A percentile compares a stretch with the other conserved stretches of the same genome.
phyloP scores from a whole-genome alignment of 1,284 basidiomycete genomes.

The Ustilago crameri region DNA sequence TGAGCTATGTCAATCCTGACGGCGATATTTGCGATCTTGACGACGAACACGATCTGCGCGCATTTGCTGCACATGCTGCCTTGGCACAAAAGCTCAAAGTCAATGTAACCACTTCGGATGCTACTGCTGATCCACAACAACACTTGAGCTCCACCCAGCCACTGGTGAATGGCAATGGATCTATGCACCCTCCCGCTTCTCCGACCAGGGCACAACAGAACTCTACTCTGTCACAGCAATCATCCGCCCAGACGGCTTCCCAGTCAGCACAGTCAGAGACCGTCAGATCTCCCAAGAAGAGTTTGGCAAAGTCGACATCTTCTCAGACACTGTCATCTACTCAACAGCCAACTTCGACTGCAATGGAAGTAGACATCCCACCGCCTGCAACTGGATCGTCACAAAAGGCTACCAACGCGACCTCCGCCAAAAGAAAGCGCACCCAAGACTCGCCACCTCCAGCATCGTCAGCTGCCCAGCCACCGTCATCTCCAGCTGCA shows the following conservation, averaged over 20 bases:
- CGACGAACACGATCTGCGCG: conserved; percentile 51
- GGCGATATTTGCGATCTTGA: conserved; percentile 50
- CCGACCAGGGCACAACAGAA: not conserved
- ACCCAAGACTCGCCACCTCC: conserved; percentile 17
- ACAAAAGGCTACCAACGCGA: not conserved
- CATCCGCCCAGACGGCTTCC: not conserved
- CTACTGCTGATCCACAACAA: not conserved
- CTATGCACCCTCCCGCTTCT: not conserved
- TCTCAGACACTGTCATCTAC: not conserved
- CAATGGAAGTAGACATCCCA: not conserved
- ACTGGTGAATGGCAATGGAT: conserved; percentile 2
- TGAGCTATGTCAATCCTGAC: conserved; percentile 52
- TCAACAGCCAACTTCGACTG: not conserved
- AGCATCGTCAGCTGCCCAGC: not conserved
- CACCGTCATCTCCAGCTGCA: conserved; percentile 11
- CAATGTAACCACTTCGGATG: conserved; percentile 20
- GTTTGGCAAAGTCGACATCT: not conserved
- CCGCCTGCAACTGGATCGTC: not conserved
- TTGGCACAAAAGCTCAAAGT: conserved; percentile 38
- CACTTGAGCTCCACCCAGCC: no score
- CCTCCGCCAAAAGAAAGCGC: conserved; percentile 27
- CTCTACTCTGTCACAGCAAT: not conserved
- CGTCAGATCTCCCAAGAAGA: not conserved
- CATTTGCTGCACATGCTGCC: conserved; percentile 48
- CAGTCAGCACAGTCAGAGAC: not conserved